Conservation (phyloP, 176 grass and related monocot species). For the Urochloa ruziziensis region DNA sequence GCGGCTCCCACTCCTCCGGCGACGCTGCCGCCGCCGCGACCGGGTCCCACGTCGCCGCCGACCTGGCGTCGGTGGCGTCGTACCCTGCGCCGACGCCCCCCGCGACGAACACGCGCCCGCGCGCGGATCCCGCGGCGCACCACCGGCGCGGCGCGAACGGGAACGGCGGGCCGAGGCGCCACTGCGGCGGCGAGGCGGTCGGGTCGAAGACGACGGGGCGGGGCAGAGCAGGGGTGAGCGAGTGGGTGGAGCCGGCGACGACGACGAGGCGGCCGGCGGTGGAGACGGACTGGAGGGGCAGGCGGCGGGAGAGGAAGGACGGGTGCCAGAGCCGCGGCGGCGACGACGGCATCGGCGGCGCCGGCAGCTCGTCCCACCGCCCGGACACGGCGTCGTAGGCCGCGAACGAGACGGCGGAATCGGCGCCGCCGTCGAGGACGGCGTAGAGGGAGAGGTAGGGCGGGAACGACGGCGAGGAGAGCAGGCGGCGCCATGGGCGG, state of each 20-base stretch:
- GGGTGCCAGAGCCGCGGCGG: constrained; percentile 59
- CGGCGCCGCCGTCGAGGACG: constrained; percentile 26
- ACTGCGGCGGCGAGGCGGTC: constrained; percentile 4
- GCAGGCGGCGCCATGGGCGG: constrained; percentile 62
- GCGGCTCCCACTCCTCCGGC: constrained; percentile 67
- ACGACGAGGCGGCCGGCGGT: constrained; percentile 44
- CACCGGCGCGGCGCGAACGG: constrained; percentile 74
- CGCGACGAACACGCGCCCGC: constrained; percentile 61
- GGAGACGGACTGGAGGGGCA: constrained; percentile 67
- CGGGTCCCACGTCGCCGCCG: constrained; percentile 58
- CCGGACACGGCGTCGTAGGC: constrained; percentile 54
- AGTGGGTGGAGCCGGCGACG: constrained; percentile 50
- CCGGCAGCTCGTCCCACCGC: constrained; percentile 36
- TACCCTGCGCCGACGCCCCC: constrained; percentile 59
- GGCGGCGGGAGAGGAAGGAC: constrained; percentile 64
- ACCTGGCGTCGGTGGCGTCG: constrained; percentile 48
- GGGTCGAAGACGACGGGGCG: constrained; percentile 77
- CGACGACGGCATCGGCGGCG: constrained; percentile 49
- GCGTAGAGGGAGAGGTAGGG: constrained; percentile 58
- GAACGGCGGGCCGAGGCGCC: constrained; percentile 54
- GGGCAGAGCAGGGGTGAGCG: constrained; percentile 60
- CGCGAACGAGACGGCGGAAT: constrained; percentile 35
- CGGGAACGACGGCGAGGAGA: constrained; percentile 66
- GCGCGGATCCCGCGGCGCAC: constrained; percentile 55
- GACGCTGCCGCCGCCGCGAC: not conserved